Conservation (phyloP, 2,329 filamentous ascomycete genomes). For the Tolypocladium cylindrosporum region DNA sequence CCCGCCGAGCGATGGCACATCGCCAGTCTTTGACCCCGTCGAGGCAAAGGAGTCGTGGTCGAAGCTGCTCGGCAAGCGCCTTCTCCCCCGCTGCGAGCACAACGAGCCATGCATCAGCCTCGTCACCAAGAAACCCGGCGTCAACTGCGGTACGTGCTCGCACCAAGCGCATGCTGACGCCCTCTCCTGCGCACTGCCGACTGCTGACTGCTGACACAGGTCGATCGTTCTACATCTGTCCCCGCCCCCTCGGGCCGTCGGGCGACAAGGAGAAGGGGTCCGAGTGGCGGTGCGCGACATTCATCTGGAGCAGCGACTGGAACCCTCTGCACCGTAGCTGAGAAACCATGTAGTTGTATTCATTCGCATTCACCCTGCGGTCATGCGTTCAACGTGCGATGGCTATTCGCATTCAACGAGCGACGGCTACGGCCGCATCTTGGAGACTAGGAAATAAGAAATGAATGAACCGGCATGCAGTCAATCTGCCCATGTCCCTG, state of each 20-base stretch:
- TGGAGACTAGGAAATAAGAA: not conserved
- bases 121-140: slow-evolving; percentile 78
- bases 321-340: slow-evolving; percentile 14
- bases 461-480: not conserved
- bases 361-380: not conserved
- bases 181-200: not conserved
- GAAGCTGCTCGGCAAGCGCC: slow-evolving; percentile 67
- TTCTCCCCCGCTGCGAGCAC: slow-evolving; percentile 76
- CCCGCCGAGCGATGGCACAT: not conserved
- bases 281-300: slow-evolving; percentile 80
- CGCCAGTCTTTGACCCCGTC: slow-evolving; percentile 48
- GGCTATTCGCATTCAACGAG: not conserved
- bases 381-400: not conserved
- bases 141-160: slow-evolving; percentile 56
- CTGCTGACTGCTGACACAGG: slow-evolving; percentile 24
- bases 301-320: slow-evolving; percentile 61
- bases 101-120: slow-evolving; percentile 76
- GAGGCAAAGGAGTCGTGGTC: slow-evolving; percentile 75
- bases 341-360: not conserved
- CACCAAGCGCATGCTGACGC: too few relatives aligned
- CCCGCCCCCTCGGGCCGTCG: slow-evolving; percentile 69
- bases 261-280: slow-evolving; percentile 77
- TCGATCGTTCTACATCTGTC: slow-evolving; percentile 54
- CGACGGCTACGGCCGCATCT: not conserved
- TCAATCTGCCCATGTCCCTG: not conserved